Evolutionary conservation across 345 rosid genomes (phyloP), one percentile per base, ranked within the genome.

Genomic region (Melaleuca alternifolia): DNA sequence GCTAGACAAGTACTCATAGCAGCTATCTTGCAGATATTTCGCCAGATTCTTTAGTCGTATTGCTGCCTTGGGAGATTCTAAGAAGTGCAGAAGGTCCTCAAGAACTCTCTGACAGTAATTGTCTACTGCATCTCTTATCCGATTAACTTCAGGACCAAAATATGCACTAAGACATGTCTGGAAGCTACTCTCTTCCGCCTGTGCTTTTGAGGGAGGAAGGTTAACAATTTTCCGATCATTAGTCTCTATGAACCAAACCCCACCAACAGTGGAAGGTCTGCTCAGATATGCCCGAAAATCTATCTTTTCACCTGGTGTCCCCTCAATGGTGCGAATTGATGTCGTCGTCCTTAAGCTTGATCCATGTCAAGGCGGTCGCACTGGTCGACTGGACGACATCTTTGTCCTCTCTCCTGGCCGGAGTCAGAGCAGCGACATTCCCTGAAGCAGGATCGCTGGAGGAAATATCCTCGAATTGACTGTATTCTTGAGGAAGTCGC

Each of bases 51-150:
- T 95, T 87, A 97, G 87, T 91, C 99, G 94, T 81, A 90, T 89
- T 89, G 94, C 92, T 71, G 98, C 98, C 90, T 93, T 97, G 48
- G 98, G 95, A 90, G 99, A 96, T 82, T 96, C 99, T 87, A 97
- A 90, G 93, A 97, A 97, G 91, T 92, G 90, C 86, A 97, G 90
- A 33, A 97, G 94, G 90, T 97, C 99, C 87, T 94, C 98, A 54
- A 96, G 95, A 87, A 95, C 91, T 87, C 83, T 91, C 87, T 90
- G 94, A 90, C 98, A 96, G 89, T 92, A 90, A 86, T 87, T 93
- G 87, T 97, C 99, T 75, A 97, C 94, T n/a, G n/a, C n/a, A n/a
- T n/a, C n/a, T n/a, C n/a, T n/a, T n/a, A n/a, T n/a, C n/a, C n/a
- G n/a, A n/a, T n/a, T n/a, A n/a, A n/a, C n/a, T n/a, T n/a, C n/a